Base-by-base conservation (phyloP, 352 stramenopile genomes). In the Phytophthora pluvialis region DNA sequence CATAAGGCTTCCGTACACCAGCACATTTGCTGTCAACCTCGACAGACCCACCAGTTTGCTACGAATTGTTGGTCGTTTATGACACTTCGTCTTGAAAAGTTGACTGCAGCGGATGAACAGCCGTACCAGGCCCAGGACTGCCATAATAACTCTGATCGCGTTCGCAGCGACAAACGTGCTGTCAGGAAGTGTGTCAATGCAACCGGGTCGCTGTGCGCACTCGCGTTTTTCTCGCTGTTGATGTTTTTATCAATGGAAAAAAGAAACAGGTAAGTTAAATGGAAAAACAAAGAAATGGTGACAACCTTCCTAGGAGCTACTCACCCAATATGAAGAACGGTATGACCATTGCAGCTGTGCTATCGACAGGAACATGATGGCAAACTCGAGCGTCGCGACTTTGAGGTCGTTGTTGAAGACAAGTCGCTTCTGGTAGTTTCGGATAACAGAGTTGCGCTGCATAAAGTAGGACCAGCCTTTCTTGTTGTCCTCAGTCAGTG, bases 141-240 rank as follows among this genome's bases (percentile, higher is more conserved):
- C 32, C 4, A 80, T 75, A 10, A 38, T 32, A 21, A 65, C 5
- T 10, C 83, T 70, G 4, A 88, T 16, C 18, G 21, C 45, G 45
- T 91, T 77, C 0, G 65, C 44, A 5, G 65, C 29, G 5, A 33
- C 15, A 55, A 89, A 91, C 0, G 74, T 86, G 0, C 42, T 69
- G 44, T 87, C 77, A 0, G 72, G 32, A 7, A 80, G 49, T 28
- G 82, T 62, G 13, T 73, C 64, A 25, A 70, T 28, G 51, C 81
- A 91, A 36, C 59, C 44, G 0, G 49, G 7, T 35, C 52, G 53
- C 0, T 52, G 21, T 21, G 33, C 32, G 45, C 80, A 91, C 10
- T 60, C 69, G 9, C 77, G 64, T 49, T 88, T 90, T 48, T 89
- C 77, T 2, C 79, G 75, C 72, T 83, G 25, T 48, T 44, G 18